Percentiles rank a stretch among this genome's conserved stretches.
phyloP scores from a whole-genome alignment of 2,329 filamentous ascomycete genomes.

The Calonectria fujianensis region DNA sequence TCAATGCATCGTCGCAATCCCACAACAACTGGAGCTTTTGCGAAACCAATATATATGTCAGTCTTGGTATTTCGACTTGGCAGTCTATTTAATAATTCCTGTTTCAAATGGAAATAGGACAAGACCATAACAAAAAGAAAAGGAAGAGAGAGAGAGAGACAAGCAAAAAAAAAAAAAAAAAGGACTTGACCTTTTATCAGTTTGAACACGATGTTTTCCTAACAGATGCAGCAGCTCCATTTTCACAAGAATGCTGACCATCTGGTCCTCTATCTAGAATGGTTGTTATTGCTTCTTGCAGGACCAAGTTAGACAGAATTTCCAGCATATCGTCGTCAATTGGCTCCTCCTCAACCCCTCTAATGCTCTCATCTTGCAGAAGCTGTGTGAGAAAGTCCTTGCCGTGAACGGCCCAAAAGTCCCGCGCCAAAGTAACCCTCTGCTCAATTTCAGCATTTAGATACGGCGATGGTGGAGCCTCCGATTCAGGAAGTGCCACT shows the following conservation, averaged over 20 bases:
- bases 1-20: no score
- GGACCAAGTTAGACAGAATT: not conserved
- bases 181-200: no score
- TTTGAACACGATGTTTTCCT: not conserved
- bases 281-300: not conserved
- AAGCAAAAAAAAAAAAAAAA: no score
- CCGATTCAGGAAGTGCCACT: not conserved
- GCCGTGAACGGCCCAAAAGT: not conserved
- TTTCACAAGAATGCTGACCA: not conserved
- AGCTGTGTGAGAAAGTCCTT: not conserved
- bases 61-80: not conserved
- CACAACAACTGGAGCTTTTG: not conserved
- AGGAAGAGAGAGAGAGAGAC: no score
- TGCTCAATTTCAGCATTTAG: not conserved
- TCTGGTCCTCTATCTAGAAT: not conserved
- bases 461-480: not conserved
- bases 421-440: not conserved
- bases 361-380: not conserved
- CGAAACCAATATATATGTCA: not conserved
- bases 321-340: not conserved
- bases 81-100: no score
- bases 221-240: not conserved
- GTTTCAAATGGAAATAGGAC: no score
- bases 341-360: not conserved
- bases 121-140: no score